These are phyloP conservation scores for Sugiyamaella americana DNA, from an alignment of 805 yeast genomes.

Conservation along the genomic window DNA sequence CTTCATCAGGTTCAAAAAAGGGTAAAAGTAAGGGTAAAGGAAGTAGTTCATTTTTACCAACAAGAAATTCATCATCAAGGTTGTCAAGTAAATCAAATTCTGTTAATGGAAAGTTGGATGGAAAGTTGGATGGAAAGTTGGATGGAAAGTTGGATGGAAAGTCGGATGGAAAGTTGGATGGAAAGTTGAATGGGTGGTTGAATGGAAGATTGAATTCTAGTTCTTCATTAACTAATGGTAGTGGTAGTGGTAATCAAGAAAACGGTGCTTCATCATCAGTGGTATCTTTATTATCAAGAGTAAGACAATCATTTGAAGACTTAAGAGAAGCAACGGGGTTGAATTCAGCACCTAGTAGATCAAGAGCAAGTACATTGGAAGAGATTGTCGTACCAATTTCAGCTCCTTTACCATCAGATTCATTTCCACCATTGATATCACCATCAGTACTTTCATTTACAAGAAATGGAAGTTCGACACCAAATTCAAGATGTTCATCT, in stretches of 20 bases:
- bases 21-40: background rate
- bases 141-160: no score
- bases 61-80: no score
- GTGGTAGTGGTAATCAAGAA: background rate
- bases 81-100: no score
- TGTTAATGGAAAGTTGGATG: no score
- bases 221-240: background rate
- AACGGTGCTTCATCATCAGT: conserved; percentile 2
- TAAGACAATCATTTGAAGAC: conserved; percentile 16
- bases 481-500: background rate
- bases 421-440: background rate
- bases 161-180: no score
- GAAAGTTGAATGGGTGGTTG: no score
- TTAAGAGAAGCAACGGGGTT: conserved; percentile 6
- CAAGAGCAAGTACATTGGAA: background rate
- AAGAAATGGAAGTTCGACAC: background rate
- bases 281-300: conserved; percentile 10
- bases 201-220: no score
- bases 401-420: background rate
- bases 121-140: no score
- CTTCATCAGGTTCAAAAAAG: background rate
- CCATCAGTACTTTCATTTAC: background rate
- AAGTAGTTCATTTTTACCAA: no score
- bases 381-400: no score
- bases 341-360: no score